A percentile compares a stretch with the other conserved stretches of the same genome.
Evolutionary conservation across 2,329 filamentous ascomycete species (phyloP).

Genomic region (Sclerotiophoma versabilis): DNA sequence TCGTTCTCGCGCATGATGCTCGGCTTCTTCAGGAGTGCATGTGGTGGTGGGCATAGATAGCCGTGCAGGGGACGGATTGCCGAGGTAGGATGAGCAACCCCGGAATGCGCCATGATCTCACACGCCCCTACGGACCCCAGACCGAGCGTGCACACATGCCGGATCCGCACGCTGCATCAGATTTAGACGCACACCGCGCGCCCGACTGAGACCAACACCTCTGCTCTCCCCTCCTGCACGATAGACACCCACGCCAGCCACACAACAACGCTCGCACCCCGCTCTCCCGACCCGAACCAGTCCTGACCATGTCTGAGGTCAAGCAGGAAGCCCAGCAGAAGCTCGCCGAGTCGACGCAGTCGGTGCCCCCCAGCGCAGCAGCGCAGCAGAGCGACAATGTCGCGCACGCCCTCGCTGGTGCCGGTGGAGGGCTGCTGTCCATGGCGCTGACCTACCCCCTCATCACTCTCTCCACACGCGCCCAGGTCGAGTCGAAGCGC

Average conservation of each 20-base stretch:
- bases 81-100: conserved; percentile 38
- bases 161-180: conserved; percentile 21
- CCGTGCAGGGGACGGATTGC: too few species aligned
- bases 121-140: conserved; percentile 30
- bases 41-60: conserved; percentile 11
- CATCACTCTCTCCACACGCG: conserved; percentile 95
- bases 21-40: conserved; percentile 19
- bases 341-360: conserved; percentile 45
- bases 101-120: conserved; percentile 42
- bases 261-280: background rate
- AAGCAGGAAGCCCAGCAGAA: conserved; percentile 43
- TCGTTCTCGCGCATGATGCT: conserved; percentile 10
- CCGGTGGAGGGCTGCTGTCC: conserved; percentile 90
- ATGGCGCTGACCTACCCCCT: conserved; percentile 96
- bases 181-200: conserved; percentile 7
- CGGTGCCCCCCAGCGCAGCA: conserved; percentile 63
- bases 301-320: conserved; percentile 38
- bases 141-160: conserved; percentile 36
- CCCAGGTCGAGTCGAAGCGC: conserved; percentile 96
- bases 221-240: background rate
- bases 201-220: conserved; percentile 1
- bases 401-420: conserved; percentile 90
- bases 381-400: conserved; percentile 94
- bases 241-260: background rate
- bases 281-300: background rate